A percentile compares a stretch with the other conserved stretches of the same genome.
phyloP scores from a whole-genome alignment of 768 basidiomycete species.

The Serendipita vermifera region DNA sequence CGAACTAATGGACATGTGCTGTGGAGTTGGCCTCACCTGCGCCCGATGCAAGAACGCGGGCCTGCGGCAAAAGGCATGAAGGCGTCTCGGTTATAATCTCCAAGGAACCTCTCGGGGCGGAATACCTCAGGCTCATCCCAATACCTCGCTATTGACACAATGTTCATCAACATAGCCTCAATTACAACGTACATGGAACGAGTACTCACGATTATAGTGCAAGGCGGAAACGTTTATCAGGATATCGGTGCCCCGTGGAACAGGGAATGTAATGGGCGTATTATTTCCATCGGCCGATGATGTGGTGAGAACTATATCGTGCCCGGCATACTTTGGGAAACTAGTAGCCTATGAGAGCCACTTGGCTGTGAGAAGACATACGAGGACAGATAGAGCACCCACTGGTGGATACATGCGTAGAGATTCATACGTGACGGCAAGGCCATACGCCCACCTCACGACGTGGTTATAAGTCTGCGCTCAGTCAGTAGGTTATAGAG shows the following conservation, averaged over 20 bases:
- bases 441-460: neutral
- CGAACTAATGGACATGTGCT: neutral
- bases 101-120: neutral
- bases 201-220: slow-evolving; percentile 11
- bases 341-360: neutral
- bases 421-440: neutral
- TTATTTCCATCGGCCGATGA: neutral
- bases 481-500: neutral
- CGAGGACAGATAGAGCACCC: neutral
- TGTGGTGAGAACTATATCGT: neutral
- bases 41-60: slow-evolving; percentile 12
- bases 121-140: neutral
- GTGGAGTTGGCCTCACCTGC: slow-evolving; percentile 12
- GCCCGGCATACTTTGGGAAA: neutral
- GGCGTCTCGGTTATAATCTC: slow-evolving; percentile 6
- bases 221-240: neutral
- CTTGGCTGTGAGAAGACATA: neutral
- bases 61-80: slow-evolving; percentile 2
- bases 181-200: neutral
- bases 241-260: slow-evolving; percentile 8
- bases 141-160: neutral
- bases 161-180: too few species aligned
- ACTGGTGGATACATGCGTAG: neutral
- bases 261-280: neutral
- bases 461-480: neutral